These are phyloP conservation scores for Solanum corneliomulleri DNA, from an alignment of 257 asterid genomes.

Conservation along the genomic window DNA sequence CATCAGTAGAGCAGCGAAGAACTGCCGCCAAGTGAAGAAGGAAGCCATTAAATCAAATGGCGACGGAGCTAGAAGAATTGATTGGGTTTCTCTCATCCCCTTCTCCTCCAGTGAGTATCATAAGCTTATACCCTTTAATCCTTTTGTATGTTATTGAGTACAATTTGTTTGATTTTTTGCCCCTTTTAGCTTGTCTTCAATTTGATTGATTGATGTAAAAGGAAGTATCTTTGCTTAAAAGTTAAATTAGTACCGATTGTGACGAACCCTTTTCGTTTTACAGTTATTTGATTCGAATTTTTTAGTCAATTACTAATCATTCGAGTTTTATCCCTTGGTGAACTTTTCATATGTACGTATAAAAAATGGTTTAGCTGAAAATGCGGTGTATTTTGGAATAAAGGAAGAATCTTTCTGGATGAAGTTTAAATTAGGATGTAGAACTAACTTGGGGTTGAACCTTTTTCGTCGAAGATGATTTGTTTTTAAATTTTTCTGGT, in stretches of 20 bases:
- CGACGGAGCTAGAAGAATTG: conserved; percentile 92
- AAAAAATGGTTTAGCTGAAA: not conserved
- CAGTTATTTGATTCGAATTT: not conserved
- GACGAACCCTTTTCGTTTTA: not conserved
- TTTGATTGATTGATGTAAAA: not conserved
- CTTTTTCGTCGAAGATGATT: not conserved
- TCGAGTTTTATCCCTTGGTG: not conserved
- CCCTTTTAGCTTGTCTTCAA: not conserved
- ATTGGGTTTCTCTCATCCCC: conserved; percentile 70
- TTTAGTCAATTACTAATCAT: not conserved
- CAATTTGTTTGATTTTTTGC: not conserved
- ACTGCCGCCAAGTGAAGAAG: not conserved
- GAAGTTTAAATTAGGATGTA: not conserved
- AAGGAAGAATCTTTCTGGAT: not conserved
- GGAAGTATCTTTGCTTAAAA: not conserved
- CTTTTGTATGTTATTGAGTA: not conserved
- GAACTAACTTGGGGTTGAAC: not conserved
- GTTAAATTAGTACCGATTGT: not conserved
- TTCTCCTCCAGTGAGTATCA: conserved; percentile 52
- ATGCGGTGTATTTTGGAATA: not conserved
- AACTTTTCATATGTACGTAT: not conserved
- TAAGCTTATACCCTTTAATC: not conserved
- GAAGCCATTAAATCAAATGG: conserved; percentile 31
- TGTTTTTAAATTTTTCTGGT: not conserved
- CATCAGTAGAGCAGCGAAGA: not conserved